phyloP scores from a whole-genome alignment of 1,284 basidiomycete genomes.

The Sutorius eximius region DNA sequence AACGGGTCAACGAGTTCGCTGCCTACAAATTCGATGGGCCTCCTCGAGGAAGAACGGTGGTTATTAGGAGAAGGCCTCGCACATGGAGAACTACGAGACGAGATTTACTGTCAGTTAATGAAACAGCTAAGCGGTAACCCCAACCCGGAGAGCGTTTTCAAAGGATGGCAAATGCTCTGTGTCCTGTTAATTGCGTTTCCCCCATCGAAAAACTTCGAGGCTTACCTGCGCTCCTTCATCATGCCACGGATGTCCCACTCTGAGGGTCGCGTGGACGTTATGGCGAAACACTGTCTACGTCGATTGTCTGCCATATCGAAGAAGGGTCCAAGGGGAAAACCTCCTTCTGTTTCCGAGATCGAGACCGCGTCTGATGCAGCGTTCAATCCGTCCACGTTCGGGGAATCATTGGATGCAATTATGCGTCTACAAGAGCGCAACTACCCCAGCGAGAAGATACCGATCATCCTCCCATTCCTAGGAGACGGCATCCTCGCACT shows the following conservation, averaged over 20 bases:
- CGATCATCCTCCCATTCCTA: constrained; percentile 90
- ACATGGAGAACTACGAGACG: constrained; percentile 83
- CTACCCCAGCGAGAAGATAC: constrained; percentile 81
- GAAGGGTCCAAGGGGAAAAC: constrained; percentile 82
- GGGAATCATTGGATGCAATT: constrained; percentile 81
- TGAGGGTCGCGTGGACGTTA: constrained; percentile 78
- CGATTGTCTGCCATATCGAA: constrained; percentile 70
- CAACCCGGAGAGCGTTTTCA: constrained; percentile 78
- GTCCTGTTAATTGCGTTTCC: constrained; percentile 86
- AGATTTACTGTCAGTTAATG: constrained; percentile 89
- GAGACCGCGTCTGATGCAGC: constrained; percentile 89
- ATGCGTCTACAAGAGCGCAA: constrained; percentile 81
- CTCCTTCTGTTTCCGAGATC: constrained; percentile 79
- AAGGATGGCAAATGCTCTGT: constrained; percentile 89
- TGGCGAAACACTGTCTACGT: constrained; percentile 84
- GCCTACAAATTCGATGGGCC: constrained; percentile 36
- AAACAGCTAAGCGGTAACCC: constrained; percentile 87
- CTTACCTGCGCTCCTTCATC: constrained; percentile 77
- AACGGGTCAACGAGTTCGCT: constrained; percentile 61
- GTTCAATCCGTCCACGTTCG: constrained; percentile 91
- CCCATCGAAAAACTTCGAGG: constrained; percentile 87
- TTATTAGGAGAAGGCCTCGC: constrained; percentile 74
- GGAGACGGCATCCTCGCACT: constrained; percentile 87
- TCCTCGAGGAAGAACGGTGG: constrained; percentile 87
- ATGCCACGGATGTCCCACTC: constrained; percentile 62